Conservation (phyloP, 345 rosid genomes). For the Abelmoschus esculentus region DNA sequence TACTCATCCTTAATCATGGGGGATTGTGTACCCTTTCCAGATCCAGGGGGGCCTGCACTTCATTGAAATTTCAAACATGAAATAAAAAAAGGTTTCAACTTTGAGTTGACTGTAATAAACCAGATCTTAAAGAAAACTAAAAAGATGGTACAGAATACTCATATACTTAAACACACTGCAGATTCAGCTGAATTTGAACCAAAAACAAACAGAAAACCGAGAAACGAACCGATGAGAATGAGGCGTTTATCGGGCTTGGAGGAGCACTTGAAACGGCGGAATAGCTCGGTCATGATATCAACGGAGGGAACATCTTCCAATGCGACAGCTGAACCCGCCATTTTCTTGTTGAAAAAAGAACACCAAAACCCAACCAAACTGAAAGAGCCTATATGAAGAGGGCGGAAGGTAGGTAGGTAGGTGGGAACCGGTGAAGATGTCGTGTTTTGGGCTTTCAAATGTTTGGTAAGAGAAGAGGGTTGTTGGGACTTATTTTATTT, state of each 20-base stretch:
- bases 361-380: no score
- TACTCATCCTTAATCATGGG: slow-evolving; percentile 81
- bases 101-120: not conserved
- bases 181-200: not conserved
- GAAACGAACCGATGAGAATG: slow-evolving; percentile 61
- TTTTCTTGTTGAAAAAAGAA: not conserved
- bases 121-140: not conserved
- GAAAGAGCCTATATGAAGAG: no score
- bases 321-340: slow-evolving; percentile 19
- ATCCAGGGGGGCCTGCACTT: slow-evolving; percentile 84
- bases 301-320: slow-evolving; percentile 71
- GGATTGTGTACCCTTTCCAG: slow-evolving; percentile 92
- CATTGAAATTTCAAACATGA: not conserved
- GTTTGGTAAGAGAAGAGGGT: no score
- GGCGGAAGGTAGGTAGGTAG: no score
- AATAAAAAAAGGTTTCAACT: not conserved
- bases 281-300: slow-evolving; percentile 82
- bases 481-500: no score
- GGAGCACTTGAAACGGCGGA: slow-evolving; percentile 78
- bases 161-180: not conserved
- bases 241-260: slow-evolving; percentile 83
- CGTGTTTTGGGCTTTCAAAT: no score
- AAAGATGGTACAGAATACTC: not conserved
- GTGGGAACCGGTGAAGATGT: no score
- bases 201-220: not conserved